These are phyloP conservation scores for Diplodia scrobiculata DNA, from an alignment of 2,329 filamentous ascomycete species.

Conservation along the genomic window DNA sequence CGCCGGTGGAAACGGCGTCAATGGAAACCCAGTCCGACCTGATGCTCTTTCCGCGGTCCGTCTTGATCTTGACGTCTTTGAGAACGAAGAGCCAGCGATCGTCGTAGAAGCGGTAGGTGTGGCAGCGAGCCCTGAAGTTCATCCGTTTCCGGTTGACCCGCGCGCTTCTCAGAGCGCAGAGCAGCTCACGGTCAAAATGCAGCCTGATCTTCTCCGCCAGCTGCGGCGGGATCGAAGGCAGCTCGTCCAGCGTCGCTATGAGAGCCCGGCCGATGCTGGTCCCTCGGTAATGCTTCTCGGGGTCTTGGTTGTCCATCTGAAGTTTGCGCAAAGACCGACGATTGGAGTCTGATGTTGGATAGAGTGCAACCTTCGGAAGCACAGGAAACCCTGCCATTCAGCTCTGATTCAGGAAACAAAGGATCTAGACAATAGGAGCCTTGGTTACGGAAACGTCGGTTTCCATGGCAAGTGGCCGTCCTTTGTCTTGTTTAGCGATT, in stretches of 20 bases:
- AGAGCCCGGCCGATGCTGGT: conserved; percentile 24
- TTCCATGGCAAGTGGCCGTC: no score
- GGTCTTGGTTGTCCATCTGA: conserved; percentile 14
- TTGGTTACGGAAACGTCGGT: background rate
- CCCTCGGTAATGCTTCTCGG: conserved; percentile 21
- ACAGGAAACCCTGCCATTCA: background rate
- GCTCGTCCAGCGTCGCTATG: conserved; percentile 21
- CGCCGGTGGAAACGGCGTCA: conserved; percentile 10
- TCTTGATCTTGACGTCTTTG: conserved; percentile 8
- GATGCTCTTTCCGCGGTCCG: conserved; percentile 22
- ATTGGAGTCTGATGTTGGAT: conserved; percentile 3
- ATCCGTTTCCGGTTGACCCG: conserved; percentile 5
- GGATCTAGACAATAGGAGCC: background rate
- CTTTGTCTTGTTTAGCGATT: no score
- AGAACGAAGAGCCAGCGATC: conserved; percentile 22
- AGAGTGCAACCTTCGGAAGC: background rate
- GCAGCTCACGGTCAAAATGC: conserved; percentile 19
- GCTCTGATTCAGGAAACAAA: background rate
- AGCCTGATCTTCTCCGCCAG: conserved; percentile 5
- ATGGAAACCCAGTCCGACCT: conserved; percentile 1
- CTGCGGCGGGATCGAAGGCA: conserved; percentile 18
- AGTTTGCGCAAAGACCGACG: no score
- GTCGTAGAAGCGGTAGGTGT: conserved; percentile 20
- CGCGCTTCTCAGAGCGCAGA: conserved; percentile 8
- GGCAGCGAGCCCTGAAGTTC: conserved; percentile 27